Base-by-base conservation (phyloP, 768 basidiomycete genomes). In the Polyporus arcularius region DNA sequence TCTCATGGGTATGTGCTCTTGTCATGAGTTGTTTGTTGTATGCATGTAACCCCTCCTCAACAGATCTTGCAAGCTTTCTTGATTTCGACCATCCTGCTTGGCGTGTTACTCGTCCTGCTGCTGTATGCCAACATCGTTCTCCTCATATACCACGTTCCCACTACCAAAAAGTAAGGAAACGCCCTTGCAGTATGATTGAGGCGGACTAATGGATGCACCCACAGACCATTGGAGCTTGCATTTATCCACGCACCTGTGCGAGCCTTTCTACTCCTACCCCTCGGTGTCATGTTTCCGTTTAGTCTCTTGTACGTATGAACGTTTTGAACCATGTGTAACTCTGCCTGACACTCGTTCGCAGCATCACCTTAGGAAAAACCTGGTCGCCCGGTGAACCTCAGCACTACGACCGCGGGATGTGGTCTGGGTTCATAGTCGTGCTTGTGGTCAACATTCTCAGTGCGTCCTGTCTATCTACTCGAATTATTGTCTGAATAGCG, bases 171-270 rank as follows among this genome's bases (percentile, higher is more conserved):
- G 70, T 68, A 31, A 39, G 67, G n/a, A 26, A 26, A 26, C 2
- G 11, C 16, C 1, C 40, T 16, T 41, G 10, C 40, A 16, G 10
- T 41, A 10, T 41, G 10, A 41, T 41, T 41, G 40, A 41, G 10
- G 21, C 21, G 21, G 21, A 26, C 40, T 41, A 16, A 41, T 16
- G 16, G 40, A 16, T 1, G 11, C 16, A 2, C 39, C 12, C 4
- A 10, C 47, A 71, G 86, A 1, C 92, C 92, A 0, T 72, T 96
- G 42, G 93, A 95, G 71, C 85, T 84, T 38, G 80, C 87, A 0
- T 86, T 96, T 65, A 91, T 97, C 57, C 95, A 97, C 66, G 90
- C 91, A 0, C 96, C 96, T 0, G 78, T 96, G 55, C 81, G 91
- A 3, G 86, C 93, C 60, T 89, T 89, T 68, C 68, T 79, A 56